phyloP scores from a whole-genome alignment of 495 filamentous ascomycete species.

The Penicillium flavigenum region DNA sequence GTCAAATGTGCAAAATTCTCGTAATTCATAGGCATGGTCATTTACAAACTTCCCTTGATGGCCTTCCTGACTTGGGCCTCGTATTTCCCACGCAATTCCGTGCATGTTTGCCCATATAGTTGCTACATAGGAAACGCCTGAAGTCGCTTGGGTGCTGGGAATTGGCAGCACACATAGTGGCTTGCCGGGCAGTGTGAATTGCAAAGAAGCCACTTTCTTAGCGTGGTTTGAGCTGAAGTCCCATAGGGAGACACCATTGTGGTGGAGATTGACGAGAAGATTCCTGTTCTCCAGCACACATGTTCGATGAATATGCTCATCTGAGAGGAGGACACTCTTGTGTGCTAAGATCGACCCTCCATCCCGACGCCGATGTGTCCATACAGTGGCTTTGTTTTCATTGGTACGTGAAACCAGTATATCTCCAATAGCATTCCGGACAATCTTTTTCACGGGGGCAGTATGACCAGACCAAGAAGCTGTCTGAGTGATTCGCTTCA shows the following conservation, averaged over 20 bases:
- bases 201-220: slow-evolving; percentile 53
- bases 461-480: slow-evolving; percentile 84
- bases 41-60: slow-evolving; percentile 24
- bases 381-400: slow-evolving; percentile 77
- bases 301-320: slow-evolving; percentile 78
- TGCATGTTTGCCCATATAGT: slow-evolving; percentile 79
- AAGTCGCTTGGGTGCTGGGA: slow-evolving; percentile 58
- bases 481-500: slow-evolving; percentile 57
- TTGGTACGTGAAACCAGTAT: slow-evolving; percentile 79
- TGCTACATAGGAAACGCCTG: slow-evolving; percentile 62
- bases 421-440: slow-evolving; percentile 75
- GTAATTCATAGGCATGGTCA: slow-evolving; percentile 44
- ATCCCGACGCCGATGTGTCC: slow-evolving; percentile 61
- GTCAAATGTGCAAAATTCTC: slow-evolving; percentile 69
- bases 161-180: slow-evolving; percentile 80
- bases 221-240: slow-evolving; percentile 62
- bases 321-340: slow-evolving; percentile 67
- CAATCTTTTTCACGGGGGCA: slow-evolving; percentile 74
- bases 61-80: slow-evolving; percentile 33
- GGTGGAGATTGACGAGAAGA: slow-evolving; percentile 78
- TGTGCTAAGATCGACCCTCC: slow-evolving; percentile 56
- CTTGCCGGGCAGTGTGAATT: slow-evolving; percentile 65
- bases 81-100: slow-evolving; percentile 83
- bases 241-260: slow-evolving; percentile 77
- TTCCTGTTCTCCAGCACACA: slow-evolving; percentile 72